Conservation (phyloP, 495 filamentous ascomycete species). For the Cryomyces minteri region DNA sequence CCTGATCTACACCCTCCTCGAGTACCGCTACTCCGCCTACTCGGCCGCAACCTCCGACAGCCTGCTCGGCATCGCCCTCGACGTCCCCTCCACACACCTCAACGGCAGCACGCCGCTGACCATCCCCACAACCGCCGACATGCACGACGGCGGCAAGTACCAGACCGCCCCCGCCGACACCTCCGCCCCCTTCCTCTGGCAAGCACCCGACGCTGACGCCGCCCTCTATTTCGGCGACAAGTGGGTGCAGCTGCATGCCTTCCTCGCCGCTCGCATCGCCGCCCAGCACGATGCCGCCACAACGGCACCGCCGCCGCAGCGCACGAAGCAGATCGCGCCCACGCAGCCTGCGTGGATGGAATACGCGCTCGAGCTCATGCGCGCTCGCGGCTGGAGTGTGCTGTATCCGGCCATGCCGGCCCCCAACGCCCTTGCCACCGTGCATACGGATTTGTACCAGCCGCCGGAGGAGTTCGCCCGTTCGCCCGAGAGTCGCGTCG, state of each 20-base stretch:
- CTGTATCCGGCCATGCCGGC: conserved; percentile 46
- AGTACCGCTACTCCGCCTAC: conserved; percentile 50
- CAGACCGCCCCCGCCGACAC: conserved; percentile 7
- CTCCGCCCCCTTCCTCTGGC: conserved; percentile 53
- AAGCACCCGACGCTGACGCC: conserved; percentile 63
- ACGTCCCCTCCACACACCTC: conserved; percentile 44
- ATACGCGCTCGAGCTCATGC: conserved; percentile 51
- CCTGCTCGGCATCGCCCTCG: conserved; percentile 58
- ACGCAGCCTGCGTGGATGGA: conserved; percentile 58
- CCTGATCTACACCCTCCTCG: conserved; percentile 52
- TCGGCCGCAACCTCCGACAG: conserved; percentile 20
- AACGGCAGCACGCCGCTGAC: conserved; percentile 33
- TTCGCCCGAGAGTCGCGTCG: neutral
- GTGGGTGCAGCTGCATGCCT: conserved; percentile 65
- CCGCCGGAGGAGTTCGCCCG: conserved; percentile 44
- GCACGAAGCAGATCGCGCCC: conserved; percentile 19
- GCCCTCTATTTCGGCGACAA: conserved; percentile 65
- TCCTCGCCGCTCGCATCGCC: conserved; percentile 39
- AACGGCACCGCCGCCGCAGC: neutral
- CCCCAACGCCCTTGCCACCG: conserved; percentile 33
- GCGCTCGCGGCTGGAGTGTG: conserved; percentile 51
- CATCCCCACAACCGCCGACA: conserved; percentile 25
- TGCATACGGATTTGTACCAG: conserved; percentile 57
- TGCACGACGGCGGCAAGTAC: conserved; percentile 8
- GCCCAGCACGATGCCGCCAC: conserved; percentile 7